Evolutionary conservation across 2,329 filamentous ascomycete genomes (phyloP), one percentile per base, ranked within the genome.

Genomic region (Diaporthe capsici): DNA sequence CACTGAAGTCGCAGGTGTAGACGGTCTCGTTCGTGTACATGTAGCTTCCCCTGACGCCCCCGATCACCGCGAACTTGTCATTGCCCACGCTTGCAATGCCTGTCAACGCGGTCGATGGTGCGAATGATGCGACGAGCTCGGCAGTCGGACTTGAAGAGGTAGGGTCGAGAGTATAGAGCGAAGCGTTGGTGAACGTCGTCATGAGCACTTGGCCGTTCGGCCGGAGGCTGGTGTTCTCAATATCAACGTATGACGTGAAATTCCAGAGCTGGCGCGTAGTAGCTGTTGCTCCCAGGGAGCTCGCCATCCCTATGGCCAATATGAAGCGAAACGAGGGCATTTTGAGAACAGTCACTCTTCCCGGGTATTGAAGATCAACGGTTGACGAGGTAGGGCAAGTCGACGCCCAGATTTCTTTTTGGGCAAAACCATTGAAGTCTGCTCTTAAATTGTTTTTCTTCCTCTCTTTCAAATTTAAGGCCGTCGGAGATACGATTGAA

Each of bases 1-100:
- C 25, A 15, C 73, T 76, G 51, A 76, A 77, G 44, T 77, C 75
- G 25, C 76, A 70, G 8, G 76, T 76, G 72, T 72, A 77, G 72
- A 77, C 73, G 17, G 76, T 77, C 55, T 77, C 76, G 39, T 77
- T 70, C 42, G 72, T 72, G 42, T 77, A 77, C 37, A 57, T 72
- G 63, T 73, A 77, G 57, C 68, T 71, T 25, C 75, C 76, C 13
- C 75, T 39, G 25, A 77, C 61, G 25, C 76, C 75, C 25, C 76
- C 74, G 2, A 42, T 55, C 17, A 75, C 51, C 2, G 74, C 74
- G 49, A 72, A 75, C 60, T 60, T 75, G 74, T 75, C 73, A 15
- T 72, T 60, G 25, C 51, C 73, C 17, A 75, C 68, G 20, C 22
- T 31, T 20, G 68, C 37, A 13, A 75, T 39, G 34, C 73, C 73